Percentiles rank a stretch among this genome's conserved stretches.
Conservation (phyloP, 163 green algal species). For the Scenedesmus sp. region DNA sequence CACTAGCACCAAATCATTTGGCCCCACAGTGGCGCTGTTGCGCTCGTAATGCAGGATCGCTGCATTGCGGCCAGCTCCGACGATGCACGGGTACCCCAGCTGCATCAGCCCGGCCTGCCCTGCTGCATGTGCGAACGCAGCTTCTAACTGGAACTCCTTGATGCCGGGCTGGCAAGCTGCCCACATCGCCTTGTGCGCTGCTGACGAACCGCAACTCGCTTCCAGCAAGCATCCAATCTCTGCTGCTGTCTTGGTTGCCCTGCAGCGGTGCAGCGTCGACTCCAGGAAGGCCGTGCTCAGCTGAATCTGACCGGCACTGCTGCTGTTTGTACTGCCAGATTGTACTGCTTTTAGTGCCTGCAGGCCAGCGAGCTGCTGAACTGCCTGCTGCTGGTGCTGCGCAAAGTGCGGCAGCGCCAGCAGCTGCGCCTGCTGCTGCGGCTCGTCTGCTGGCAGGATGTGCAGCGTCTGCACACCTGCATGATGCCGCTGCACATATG, state of each 20-base stretch:
- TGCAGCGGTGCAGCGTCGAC: slow-evolving; percentile 8
- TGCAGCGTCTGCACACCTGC: slow-evolving; percentile 18
- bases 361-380: slow-evolving; percentile 34
- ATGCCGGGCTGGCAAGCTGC: slow-evolving; percentile 52
- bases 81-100: slow-evolving; percentile 56
- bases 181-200: slow-evolving; percentile 70
- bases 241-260: slow-evolving; percentile 63
- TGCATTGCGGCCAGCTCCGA: slow-evolving; percentile 60
- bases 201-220: slow-evolving; percentile 49
- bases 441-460: background rate
- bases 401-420: slow-evolving; percentile 2
- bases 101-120: slow-evolving; percentile 47
- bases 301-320: background rate
- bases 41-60: slow-evolving; percentile 72
- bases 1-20: slow-evolving; percentile 64
- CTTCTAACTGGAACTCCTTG: slow-evolving; percentile 72
- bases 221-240: slow-evolving; percentile 63
- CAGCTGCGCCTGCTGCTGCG: background rate
- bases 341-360: background rate
- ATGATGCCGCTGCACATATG: slow-evolving; percentile 25
- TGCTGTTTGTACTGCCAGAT: background rate
- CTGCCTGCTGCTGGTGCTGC: slow-evolving; percentile 12
- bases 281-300: slow-evolving; percentile 30
- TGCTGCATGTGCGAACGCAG: slow-evolving; percentile 56
- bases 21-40: slow-evolving; percentile 40